Percentiles rank a stretch among this genome's conserved stretches.
These are phyloP conservation scores for Lasiodiplodia gonubiensis DNA, from an alignment of 2,329 filamentous ascomycete species.

Conservation along the genomic window DNA sequence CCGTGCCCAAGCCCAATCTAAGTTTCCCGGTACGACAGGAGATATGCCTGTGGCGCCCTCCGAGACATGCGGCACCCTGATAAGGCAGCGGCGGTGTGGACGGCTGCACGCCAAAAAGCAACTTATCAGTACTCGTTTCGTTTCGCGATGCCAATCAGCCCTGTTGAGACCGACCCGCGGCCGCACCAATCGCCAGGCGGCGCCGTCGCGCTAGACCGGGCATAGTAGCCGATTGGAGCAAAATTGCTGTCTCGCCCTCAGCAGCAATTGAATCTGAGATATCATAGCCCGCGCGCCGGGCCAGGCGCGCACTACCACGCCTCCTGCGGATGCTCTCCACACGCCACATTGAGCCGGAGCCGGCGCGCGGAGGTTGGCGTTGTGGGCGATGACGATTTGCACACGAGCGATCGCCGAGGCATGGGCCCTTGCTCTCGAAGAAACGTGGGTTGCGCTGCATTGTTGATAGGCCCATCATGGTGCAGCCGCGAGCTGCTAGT, in stretches of 20 bases:
- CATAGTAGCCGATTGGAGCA: constrained; percentile 1
- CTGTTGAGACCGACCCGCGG: constrained; percentile 3
- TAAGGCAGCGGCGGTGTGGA: not conserved
- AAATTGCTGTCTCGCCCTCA: not conserved
- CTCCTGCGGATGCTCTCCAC: not conserved
- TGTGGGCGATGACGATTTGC: not conserved
- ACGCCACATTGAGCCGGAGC: constrained; percentile 5
- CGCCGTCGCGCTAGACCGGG: not conserved
- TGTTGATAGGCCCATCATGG: not conserved
- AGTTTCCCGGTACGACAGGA: constrained; percentile 4
- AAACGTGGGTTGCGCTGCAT: constrained; percentile 7
- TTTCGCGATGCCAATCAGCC: constrained; percentile 5
- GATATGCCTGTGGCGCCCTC: constrained; percentile 2
- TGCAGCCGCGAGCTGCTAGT: constrained; percentile 6
- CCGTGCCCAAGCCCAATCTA: constrained; percentile 17
- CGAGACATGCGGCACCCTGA: constrained; percentile 7
- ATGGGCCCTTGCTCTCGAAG: constrained; percentile 8
- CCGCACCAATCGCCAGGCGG: constrained; percentile 2
- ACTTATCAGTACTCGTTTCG: not conserved
- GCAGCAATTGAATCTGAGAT: not conserved
- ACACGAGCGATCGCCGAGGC: constrained; percentile 7
- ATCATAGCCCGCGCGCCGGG: too few relatives aligned
- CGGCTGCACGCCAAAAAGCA: constrained; percentile 4
- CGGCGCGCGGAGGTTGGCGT: not conserved
- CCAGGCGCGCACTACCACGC: not conserved